Evolutionary conservation across 768 basidiomycete genomes (phyloP).

Genomic region (Lanmaoa rubissima): DNA sequence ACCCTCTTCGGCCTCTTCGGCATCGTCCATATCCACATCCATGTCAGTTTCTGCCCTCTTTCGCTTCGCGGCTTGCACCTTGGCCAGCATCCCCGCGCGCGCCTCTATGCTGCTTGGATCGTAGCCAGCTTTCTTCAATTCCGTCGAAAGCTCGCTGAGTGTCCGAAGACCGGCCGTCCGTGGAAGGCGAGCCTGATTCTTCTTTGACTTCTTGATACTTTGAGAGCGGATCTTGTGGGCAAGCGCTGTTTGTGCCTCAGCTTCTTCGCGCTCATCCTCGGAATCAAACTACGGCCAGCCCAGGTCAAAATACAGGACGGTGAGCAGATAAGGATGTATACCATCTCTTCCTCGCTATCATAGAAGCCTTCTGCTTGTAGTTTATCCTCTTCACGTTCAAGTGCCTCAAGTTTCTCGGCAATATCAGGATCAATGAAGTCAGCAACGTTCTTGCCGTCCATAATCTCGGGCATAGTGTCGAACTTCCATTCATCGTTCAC

Average conservation of each 20-base stretch:
- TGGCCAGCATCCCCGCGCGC: slow-evolving; percentile 82
- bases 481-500: slow-evolving; percentile 91
- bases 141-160: slow-evolving; percentile 71
- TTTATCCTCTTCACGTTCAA: slow-evolving; percentile 94
- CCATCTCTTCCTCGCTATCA: slow-evolving; percentile 84
- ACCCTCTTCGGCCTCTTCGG: no score
- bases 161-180: slow-evolving; percentile 69
- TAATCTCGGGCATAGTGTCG: slow-evolving; percentile 97
- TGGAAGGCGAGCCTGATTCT: slow-evolving; percentile 77
- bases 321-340: slow-evolving; percentile 33
- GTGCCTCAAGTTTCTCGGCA: slow-evolving; percentile 91
- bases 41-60: slow-evolving; percentile 49
- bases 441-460: slow-evolving; percentile 97
- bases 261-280: slow-evolving; percentile 81
- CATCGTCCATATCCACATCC: slow-evolving; percentile 61
- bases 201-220: slow-evolving; percentile 79
- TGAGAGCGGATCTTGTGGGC: slow-evolving; percentile 70
- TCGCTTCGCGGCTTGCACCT: slow-evolving; percentile 66
- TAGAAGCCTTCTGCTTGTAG: slow-evolving; percentile 96
- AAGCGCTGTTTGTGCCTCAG: slow-evolving; percentile 56
- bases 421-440: slow-evolving; percentile 99
- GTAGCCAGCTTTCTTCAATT: slow-evolving; percentile 83
- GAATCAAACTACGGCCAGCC: slow-evolving; percentile 40
- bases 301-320: not conserved
- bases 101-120: slow-evolving; percentile 87